phyloP scores from a whole-genome alignment of 2,329 filamentous ascomycete genomes.

The Colletotrichum horii region DNA sequence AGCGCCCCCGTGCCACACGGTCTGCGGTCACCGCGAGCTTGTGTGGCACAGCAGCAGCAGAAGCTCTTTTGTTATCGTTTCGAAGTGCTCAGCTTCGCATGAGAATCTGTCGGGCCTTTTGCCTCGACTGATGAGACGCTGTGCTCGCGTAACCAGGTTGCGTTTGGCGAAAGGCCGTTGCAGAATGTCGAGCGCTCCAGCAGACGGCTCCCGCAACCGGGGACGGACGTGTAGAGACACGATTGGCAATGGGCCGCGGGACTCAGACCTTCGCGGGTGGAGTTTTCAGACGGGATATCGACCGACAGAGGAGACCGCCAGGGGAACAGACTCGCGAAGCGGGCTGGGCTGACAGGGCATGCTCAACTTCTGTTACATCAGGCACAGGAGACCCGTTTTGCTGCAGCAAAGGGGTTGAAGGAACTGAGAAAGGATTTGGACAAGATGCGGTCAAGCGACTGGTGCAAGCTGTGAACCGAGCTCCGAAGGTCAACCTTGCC shows the following conservation, averaged over 20 bases:
- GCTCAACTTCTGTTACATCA: background rate
- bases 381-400: background rate
- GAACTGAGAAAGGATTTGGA: background rate
- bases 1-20: background rate
- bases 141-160: background rate
- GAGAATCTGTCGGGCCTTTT: background rate
- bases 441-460: background rate
- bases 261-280: background rate
- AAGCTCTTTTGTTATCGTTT: background rate
- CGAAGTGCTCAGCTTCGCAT: background rate
- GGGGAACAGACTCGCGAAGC: background rate
- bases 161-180: background rate
- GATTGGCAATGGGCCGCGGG: slow-evolving; percentile 1
- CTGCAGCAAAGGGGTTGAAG: background rate
- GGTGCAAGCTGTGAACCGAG: background rate
- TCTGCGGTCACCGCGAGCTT: background rate
- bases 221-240: background rate
- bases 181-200: background rate
- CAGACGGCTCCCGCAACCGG: background rate
- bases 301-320: background rate
- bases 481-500: background rate
- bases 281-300: background rate
- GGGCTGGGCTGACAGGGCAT: background rate
- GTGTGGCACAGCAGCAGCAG: background rate
- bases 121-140: background rate